Base-by-base conservation (phyloP, 495 filamentous ascomycete species). In the Neurospora sp. region DNA sequence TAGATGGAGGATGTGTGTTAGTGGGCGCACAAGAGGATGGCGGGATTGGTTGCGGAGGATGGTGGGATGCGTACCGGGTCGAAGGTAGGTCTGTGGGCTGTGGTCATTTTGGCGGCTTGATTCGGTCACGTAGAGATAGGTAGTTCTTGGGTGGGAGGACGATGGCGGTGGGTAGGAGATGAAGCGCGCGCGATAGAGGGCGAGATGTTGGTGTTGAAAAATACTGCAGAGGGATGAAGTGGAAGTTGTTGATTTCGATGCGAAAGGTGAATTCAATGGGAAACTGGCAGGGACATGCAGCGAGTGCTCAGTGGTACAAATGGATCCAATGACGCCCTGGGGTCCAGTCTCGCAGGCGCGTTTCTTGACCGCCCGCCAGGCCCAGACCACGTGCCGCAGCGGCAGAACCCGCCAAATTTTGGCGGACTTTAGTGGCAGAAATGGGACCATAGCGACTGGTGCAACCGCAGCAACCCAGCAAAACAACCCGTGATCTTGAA, bases 31-130 rank as follows among this genome's bases (percentile, higher is more conserved):
- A 4, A 11, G 20, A 27, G 11, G 4, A 35, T 14, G 35, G 5
- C 46, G 23, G 5, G 27, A 23, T 54, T 54, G 11, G 20, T 23
- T 27, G 46, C 4, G 18, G 18, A 10, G 7, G 54, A 18, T 35
- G 27, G 10, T 69, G 16, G 70, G 54, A 69, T 46, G 72, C 88
- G 70, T 89, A 93, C 92, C 73, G 94, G 94, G 80, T 98, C 94
- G 77, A 98, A 98, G 0, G 94, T 98, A 74, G 94, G 94, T 81
- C 94, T 90, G 78, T 96, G 92, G 81, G 92, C 92, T 84, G 89
- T 91, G 78, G 90, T 91, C 90, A 92, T 92, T 27, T 78, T 88
- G 75, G 6, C 44, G 41, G 44, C 54, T 72, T 23, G 46, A 54
- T 54, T 23, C 5, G 20, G 10, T 54, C 23, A 62, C 5, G n/a